A percentile compares a stretch with the other conserved stretches of the same genome.
These are phyloP conservation scores for Rosa hybrid DNA, from an alignment of 331 rosid species.

Conservation along the genomic window DNA sequence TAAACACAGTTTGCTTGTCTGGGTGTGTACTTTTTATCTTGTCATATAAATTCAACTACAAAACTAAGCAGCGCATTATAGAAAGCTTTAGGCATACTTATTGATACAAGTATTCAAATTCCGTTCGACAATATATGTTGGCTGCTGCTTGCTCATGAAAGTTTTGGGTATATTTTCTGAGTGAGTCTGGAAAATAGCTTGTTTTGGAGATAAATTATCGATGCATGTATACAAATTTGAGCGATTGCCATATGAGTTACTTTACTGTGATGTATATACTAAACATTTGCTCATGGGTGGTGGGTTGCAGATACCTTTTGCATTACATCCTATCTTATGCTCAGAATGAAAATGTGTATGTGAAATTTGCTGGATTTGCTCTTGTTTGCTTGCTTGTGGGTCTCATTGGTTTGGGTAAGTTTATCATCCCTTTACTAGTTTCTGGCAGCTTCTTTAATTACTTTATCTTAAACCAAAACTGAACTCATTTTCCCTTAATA, in stretches of 20 bases:
- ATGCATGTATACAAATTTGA: not conserved
- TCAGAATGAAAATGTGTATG: conserved; percentile 54
- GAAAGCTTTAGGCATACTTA: conserved; percentile 12
- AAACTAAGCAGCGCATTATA: not conserved
- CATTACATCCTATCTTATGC: conserved; percentile 62
- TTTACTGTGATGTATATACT: conserved; percentile 21
- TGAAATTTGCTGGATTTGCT: conserved; percentile 51
- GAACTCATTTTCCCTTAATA: conserved; percentile 38
- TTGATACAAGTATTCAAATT: conserved; percentile 7
- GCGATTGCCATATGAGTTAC: not conserved
- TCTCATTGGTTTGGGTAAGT: conserved; percentile 83
- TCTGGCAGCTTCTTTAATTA: conserved; percentile 22
- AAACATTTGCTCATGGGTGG: conserved; percentile 35
- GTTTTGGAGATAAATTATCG: not conserved
- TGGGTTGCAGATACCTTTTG: conserved; percentile 73
- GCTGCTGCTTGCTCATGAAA: conserved; percentile 8
- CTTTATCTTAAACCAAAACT: conserved; percentile 19
- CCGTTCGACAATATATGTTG: not conserved
- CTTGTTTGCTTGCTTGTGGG: conserved; percentile 65
- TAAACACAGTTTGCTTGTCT: conserved; percentile 90
- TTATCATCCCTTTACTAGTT: conserved; percentile 15
- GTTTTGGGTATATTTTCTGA: conserved; percentile 16
- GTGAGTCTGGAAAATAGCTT: conserved; percentile 9
- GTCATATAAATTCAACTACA: not conserved
- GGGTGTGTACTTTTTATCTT: conserved; percentile 56